Conservation (phyloP, 1,284 basidiomycete genomes). For the Sanguinoderma infundibulare region DNA sequence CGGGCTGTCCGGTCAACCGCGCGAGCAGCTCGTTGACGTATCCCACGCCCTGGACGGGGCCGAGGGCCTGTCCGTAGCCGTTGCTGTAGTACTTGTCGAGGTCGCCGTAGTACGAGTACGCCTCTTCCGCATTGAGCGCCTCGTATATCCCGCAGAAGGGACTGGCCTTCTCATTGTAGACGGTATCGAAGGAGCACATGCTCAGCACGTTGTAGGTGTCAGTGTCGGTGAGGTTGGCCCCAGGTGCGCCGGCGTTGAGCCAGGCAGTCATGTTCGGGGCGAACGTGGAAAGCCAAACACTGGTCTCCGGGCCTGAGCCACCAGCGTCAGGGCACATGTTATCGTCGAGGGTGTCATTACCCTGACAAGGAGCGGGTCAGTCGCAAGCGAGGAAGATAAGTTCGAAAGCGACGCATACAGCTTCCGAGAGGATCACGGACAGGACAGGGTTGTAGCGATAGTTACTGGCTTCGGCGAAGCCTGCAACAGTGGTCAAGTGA, state of each 20-base stretch:
- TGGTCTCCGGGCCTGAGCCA: slow-evolving; percentile 45
- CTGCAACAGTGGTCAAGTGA: too few relatives aligned
- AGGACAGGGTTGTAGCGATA: slow-evolving; percentile 41
- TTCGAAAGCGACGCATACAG: slow-evolving; percentile 38
- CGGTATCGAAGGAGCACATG: slow-evolving; percentile 81
- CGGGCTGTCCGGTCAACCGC: slow-evolving; percentile 66
- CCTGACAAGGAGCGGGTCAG: slow-evolving; percentile 29
- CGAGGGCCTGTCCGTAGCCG: slow-evolving; percentile 72
- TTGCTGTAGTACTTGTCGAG: slow-evolving; percentile 79
- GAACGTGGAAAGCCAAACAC: slow-evolving; percentile 59
- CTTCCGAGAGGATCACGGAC: slow-evolving; percentile 57
- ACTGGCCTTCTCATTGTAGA: slow-evolving; percentile 55
- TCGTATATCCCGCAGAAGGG: slow-evolving; percentile 75
- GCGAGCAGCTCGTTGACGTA: slow-evolving; percentile 86
- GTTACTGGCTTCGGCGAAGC: slow-evolving; percentile 47
- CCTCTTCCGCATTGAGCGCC: slow-evolving; percentile 54
- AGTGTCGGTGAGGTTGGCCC: slow-evolving; percentile 57
- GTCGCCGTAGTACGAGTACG: slow-evolving; percentile 74
- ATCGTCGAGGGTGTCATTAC: slow-evolving; percentile 79
- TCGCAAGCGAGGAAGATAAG: too few relatives aligned
- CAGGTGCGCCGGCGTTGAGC: slow-evolving; percentile 67
- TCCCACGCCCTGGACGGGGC: slow-evolving; percentile 79
- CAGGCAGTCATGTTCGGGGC: slow-evolving; percentile 59
- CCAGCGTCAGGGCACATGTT: slow-evolving; percentile 68
- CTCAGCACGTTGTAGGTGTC: slow-evolving; percentile 71